Percentiles rank a stretch among this genome's conserved stretches.
Conservation (phyloP, 2,329 filamentous ascomycete genomes). For the Colletotrichum abscissum region DNA sequence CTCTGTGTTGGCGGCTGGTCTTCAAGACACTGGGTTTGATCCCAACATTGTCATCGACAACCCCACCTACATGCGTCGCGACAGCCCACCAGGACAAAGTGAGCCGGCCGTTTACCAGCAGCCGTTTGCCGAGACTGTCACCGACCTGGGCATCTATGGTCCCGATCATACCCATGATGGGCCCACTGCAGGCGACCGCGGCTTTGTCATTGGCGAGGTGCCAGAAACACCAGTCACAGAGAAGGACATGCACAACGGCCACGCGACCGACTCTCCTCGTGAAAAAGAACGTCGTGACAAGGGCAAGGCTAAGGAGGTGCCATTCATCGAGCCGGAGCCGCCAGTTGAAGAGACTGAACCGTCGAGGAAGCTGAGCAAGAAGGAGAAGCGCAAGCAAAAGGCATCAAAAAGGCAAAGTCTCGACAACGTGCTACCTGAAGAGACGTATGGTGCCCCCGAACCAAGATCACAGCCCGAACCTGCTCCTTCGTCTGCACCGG, state of each 20-base stretch:
- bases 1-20: slow-evolving; percentile 75
- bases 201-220: slow-evolving; percentile 61
- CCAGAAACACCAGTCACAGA: slow-evolving; percentile 48
- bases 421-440: slow-evolving; percentile 18
- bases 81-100: slow-evolving; percentile 71
- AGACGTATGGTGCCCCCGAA: background rate
- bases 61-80: slow-evolving; percentile 70
- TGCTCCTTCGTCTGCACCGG: background rate
- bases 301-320: slow-evolving; percentile 40
- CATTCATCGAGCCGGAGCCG: background rate
- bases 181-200: slow-evolving; percentile 46
- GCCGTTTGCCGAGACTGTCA: slow-evolving; percentile 61
- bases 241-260: background rate
- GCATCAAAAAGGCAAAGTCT: slow-evolving; percentile 49
- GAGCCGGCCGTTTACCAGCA: slow-evolving; percentile 59
- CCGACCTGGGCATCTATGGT: slow-evolving; percentile 50
- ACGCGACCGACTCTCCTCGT: slow-evolving; percentile 43
- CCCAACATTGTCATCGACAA: slow-evolving; percentile 77
- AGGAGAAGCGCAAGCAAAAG: slow-evolving; percentile 61
- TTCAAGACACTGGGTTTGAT: slow-evolving; percentile 77
- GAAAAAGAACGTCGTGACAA: slow-evolving; percentile 37
- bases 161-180: slow-evolving; percentile 45
- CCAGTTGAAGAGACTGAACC: slow-evolving; percentile 37
- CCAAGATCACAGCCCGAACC: background rate
- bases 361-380: slow-evolving; percentile 54